A percentile compares a stretch with the other conserved stretches of the same genome.
These are phyloP conservation scores for Moricandia moricandioides DNA, from an alignment of 345 rosid species.

Conservation along the genomic window DNA sequence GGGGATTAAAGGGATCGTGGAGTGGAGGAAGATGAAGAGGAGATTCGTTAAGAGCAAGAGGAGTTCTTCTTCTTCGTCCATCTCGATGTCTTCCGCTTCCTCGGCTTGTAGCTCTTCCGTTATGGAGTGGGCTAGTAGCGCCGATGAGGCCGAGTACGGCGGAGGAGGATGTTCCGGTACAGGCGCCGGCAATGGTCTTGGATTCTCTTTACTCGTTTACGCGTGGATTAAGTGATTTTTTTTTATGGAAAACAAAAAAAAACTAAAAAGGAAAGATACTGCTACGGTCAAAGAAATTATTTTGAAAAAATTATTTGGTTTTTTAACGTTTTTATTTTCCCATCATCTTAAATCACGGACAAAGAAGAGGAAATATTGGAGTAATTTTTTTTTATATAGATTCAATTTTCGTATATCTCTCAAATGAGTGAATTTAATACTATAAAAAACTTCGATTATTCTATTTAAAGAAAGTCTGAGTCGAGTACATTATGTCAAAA, in stretches of 20 bases:
- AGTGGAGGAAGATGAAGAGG: constrained; percentile 83
- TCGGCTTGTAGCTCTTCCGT: constrained; percentile 81
- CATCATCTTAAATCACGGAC: constrained; percentile 19
- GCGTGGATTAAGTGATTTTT: constrained; percentile 85
- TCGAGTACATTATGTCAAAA: background rate
- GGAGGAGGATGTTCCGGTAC: constrained; percentile 49
- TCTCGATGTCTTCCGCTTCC: constrained; percentile 80
- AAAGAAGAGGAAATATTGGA: constrained; percentile 6
- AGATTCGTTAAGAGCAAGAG: constrained; percentile 57
- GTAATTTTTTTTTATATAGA: constrained; percentile 4
- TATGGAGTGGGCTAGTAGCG: constrained; percentile 85
- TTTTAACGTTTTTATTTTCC: constrained; percentile 10
- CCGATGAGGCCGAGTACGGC: constrained; percentile 38
- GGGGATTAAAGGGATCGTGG: constrained; percentile 53
- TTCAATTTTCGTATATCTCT: constrained; percentile 3
- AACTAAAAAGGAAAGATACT: constrained; percentile 6
- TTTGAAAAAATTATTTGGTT: background rate
- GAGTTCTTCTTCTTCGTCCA: constrained; percentile 75
- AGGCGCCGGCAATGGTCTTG: constrained; percentile 54
- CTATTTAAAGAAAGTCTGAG: background rate
- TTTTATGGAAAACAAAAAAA: background rate
- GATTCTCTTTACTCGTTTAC: constrained; percentile 78
- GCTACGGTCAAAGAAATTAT: constrained; percentile 7
- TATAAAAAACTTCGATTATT: background rate
- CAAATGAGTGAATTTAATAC: background rate